Evolutionary conservation across 2,329 filamentous ascomycete species (phyloP), one percentile per base, ranked within the genome.

Genomic region (Botrytis paeoniae): DNA sequence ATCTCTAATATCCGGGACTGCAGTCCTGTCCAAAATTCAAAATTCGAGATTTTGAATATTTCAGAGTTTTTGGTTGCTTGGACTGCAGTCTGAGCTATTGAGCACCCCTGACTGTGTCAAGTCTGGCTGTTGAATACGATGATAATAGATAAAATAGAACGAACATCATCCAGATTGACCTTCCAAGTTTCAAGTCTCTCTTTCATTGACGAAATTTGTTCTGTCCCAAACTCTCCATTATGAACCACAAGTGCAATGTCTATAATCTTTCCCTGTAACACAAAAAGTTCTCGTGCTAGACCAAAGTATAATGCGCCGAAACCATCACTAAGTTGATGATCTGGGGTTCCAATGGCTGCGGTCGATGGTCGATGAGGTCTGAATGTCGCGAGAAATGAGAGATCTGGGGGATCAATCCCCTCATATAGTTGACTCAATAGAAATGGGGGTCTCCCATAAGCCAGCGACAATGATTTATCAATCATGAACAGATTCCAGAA

Each of bases 401-500:
- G 48, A 37, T 73, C 65, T 25, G 74, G 75, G 7, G 61, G 60
- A 22, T 73, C 72, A 16, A 74, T 68, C 25, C 73, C 62, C 35
- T 70, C 69, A 37, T 75, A 76, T n/a, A 74, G 45, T n/a, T 69
- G 60, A n/a, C 64, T 51, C 3, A 71, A 61, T 41, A 76, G 57
- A 32, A 73, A 62, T 18, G 66, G 70, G 6, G 72, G 75, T 16
- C 75, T 61, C 12, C 75, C 75, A 73, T 75, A 74, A 22, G 74
- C 73, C 20, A 76, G 68, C 6, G 74, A 66, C 10, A 76, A n/a
- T 22, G 69, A 59, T 45, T 74, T 76, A 57, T 76, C 75, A 35
- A 75, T 48, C 39, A 71, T 69, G 59, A 73, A 76, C n/a, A 76
- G 12, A 61, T 63, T 51, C 74, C 74, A 76, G n/a, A 76, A 76